Base-by-base conservation (phyloP, 1,284 basidiomycete species). In the Ustilago tritici region DNA sequence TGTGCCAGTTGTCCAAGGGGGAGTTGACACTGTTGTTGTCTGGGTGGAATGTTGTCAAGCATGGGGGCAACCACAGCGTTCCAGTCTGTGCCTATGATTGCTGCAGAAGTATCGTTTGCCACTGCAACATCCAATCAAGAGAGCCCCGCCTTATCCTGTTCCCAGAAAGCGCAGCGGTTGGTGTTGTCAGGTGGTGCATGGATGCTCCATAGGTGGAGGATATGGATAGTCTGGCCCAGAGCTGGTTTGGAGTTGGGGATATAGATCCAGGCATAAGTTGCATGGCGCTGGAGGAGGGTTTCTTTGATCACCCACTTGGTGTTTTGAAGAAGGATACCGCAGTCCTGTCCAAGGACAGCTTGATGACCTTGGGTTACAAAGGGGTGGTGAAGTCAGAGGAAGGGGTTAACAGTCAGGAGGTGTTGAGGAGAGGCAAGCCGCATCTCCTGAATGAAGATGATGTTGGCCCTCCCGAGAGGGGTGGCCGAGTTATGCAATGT, bases 361-460 rank as follows among this genome's bases (percentile, higher is more conserved):
- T 41, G 40, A 3, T 41, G 40, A 41, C 12, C 40, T 14, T 3
- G 9, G 15, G 15, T 17, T 0, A 8, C 10, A 17, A 41, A 41
- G 1, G 40, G 40, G 3, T 41, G 40, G 7, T 41, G 40, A 15
- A 41, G 40, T 12, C 8, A 8, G 2, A 41, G 23, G 8, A 41
- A 17, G 17, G 40, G 40, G 3, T 41, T 41, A 1, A 14, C 1
- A 8, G 5, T 11, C 12, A 35, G 53, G 3, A 54, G 53, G 15
- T 34, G 38, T 5, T 7, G 6, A 1, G 15, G 53, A 1, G 53
- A 17, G 1, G 53, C 4, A 2, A 54, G 34, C 15, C 7, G 35
- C 53, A 54, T 54, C 53, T 54, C 53, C 38, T 54, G 53, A 10
- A 54, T 17, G 14, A 54, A 54, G 10, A 54, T 19, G 15, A 54